Evolutionary conservation across 768 basidiomycete genomes (phyloP), one percentile per base, ranked within the genome.

Genomic region (button mushroom (Agaricus bisporus)): DNA sequence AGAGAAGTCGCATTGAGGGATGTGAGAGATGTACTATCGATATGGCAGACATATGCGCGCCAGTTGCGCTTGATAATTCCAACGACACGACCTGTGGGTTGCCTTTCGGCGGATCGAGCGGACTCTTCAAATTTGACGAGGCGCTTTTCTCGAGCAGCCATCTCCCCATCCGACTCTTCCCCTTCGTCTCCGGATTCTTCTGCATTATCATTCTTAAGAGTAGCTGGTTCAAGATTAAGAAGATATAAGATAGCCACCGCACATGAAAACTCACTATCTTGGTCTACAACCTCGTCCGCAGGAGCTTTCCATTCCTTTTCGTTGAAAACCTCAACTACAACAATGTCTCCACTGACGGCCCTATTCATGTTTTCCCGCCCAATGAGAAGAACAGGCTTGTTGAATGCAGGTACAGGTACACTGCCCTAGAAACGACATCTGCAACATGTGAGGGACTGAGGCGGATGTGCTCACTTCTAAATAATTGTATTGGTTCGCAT

Each of bases 301-400:
- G 93, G 88, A 1, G 91, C 85, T 65, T 88, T 92, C 97, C 97
- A 99, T 59, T 98, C 87, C 2, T 72, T 79, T 68, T 94, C 83
- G 9, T 84, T 78, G 57, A 98, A 88, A 0, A 99, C 73, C 66
- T 98, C 85, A 9, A 99, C 83, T 0, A 84, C 92, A 0, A 99
- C 95, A 11, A 95, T 70, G 61, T 99, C 97, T 1, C 97, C 95
- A 32, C 95, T 80, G 9, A 98, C 90, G 0, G 94, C 86, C 15
- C 97, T 83, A 65, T 99, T 99, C 89, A 98, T 97, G 57, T 92
- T 85, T 67, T 94, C 87, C 26, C 94, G 77, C 0, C 95, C 95
- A 28, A 91, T 78, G 4, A 99, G 74, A 1, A 98, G 76, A 8
- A 98, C 76, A 0, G 91, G 85, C 63, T 89, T 92, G 28, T 74